Conservation (phyloP, 345 rosid genomes). For the Rubroshorea leprosula region DNA sequence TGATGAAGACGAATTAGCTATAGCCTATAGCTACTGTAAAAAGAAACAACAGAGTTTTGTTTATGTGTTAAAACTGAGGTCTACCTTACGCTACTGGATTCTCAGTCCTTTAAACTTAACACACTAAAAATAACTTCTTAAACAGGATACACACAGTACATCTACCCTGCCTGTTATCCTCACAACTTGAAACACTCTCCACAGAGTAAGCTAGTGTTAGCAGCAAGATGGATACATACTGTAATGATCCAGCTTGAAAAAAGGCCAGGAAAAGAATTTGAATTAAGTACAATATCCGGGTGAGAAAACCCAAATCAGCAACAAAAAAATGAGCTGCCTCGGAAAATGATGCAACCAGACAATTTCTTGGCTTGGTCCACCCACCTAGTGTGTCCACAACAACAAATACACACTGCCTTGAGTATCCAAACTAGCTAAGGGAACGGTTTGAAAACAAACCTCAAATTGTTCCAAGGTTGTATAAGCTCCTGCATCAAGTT, state of each 20-base stretch:
- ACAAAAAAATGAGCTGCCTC: not conserved
- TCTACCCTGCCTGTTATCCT: not conserved
- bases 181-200: not conserved
- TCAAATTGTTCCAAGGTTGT: slow-evolving; percentile 71
- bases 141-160: too few relatives aligned
- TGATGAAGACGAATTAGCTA: too few relatives aligned
- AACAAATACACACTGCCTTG: not conserved
- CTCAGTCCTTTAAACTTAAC: not conserved
- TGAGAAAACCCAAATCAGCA: not conserved
- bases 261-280: not conserved
- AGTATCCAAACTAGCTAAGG: not conserved
- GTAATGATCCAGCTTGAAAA: not conserved
- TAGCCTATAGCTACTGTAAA: not conserved
- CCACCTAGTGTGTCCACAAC: not conserved
- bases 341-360: not conserved
- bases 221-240: not conserved
- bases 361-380: not conserved
- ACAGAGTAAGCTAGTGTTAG: not conserved
- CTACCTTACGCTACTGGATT: not conserved
- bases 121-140: not conserved
- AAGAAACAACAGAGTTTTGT: too few relatives aligned
- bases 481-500: slow-evolving; percentile 52
- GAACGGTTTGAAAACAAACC: slow-evolving; percentile 37
- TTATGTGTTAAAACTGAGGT: too few relatives aligned
- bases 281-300: not conserved